phyloP scores from a whole-genome alignment of 2,329 filamentous ascomycete genomes.

The Botrytis pseudocinerea region DNA sequence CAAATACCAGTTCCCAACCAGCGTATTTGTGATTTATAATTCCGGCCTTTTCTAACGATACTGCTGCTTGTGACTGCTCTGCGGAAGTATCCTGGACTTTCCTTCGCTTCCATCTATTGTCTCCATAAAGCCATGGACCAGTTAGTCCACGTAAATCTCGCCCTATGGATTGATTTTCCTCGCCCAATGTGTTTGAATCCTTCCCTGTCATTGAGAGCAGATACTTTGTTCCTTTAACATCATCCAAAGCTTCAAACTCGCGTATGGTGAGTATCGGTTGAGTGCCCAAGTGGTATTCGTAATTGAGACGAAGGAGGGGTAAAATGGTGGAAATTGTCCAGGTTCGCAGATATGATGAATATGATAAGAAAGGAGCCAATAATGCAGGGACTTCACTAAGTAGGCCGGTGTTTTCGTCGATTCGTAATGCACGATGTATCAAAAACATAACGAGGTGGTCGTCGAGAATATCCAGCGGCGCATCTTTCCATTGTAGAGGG shows the following conservation, averaged over 20 bases:
- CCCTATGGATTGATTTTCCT: slow-evolving; percentile 47
- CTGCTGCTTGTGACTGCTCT: slow-evolving; percentile 25
- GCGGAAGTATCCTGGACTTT: slow-evolving; percentile 38
- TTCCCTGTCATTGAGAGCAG: slow-evolving; percentile 59
- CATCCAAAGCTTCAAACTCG: slow-evolving; percentile 63
- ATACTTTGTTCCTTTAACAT: slow-evolving; percentile 58
- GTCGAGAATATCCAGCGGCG: slow-evolving; percentile 49
- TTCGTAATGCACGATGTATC: slow-evolving; percentile 64
- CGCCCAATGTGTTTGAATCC: slow-evolving; percentile 20
- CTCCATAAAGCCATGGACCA: slow-evolving; percentile 72
- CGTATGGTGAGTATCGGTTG: slow-evolving; percentile 54
- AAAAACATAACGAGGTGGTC: slow-evolving; percentile 65
- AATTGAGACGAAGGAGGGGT: slow-evolving; percentile 67
- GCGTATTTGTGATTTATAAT: slow-evolving; percentile 46
- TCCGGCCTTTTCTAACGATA: slow-evolving; percentile 34
- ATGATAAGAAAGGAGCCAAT: slow-evolving; percentile 65
- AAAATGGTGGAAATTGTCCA: slow-evolving; percentile 71
- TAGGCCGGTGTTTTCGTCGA: slow-evolving; percentile 72
- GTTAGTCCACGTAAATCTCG: slow-evolving; percentile 68
- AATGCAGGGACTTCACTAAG: slow-evolving; percentile 67
- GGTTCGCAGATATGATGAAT: slow-evolving; percentile 59
- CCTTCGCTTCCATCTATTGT: slow-evolving; percentile 56
- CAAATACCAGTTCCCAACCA: slow-evolving; percentile 69
- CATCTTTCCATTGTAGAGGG: slow-evolving; percentile 54
- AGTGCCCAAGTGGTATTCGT: slow-evolving; percentile 63